Evolutionary conservation across 2,329 filamentous ascomycete genomes (phyloP), one percentile per base, ranked within the genome.

Genomic region (Neonectria sp.): DNA sequence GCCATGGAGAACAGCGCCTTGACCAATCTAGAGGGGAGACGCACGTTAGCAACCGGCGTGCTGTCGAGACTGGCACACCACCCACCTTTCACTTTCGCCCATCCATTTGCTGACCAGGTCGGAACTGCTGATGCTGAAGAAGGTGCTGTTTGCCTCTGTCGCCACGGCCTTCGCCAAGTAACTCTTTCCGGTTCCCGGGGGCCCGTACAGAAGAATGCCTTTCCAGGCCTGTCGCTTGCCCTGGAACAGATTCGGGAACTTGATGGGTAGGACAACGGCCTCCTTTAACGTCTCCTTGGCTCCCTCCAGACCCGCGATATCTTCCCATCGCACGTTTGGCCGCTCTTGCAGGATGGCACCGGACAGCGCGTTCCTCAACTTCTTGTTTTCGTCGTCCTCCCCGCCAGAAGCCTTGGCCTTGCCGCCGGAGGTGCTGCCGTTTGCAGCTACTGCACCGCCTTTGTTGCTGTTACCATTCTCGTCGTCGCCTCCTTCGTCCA

Each of bases 71-170:
- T 17, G 17, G 53, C 37, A 24, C 21, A 55, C 8, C 21, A 35
- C 79, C 68, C 84, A 97, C 94, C 95, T 90, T 90, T 99, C 96
- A 86, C 93, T 97, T 83, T 99, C 96, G 85, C 96, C 96, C 96
- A 99, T 99, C 96, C 96, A 99, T 80, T 99, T 99, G 81, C 94
- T 97, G 68, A 99, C 96, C 81, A 99, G 82, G 80, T 99, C 96
- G 79, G 94, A 97, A 86, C 94, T 97, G 83, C 94, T 97, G 73
- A 99, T 95, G 78, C 95, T 98, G 88, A 99, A 99, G 80, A 99
- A 99, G 4, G 96, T 98, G 82, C 95, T 98, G 82, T 99, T 98
- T 66, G 96, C 96, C 83, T 99, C 96, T 21, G 96, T 99, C 60
- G 96, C 96, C 57, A 99, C 95, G 3, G 96, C 96, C 82, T 98